phyloP scores from a whole-genome alignment of 306 rosid species.

The Fragaria nilgerrensis region DNA sequence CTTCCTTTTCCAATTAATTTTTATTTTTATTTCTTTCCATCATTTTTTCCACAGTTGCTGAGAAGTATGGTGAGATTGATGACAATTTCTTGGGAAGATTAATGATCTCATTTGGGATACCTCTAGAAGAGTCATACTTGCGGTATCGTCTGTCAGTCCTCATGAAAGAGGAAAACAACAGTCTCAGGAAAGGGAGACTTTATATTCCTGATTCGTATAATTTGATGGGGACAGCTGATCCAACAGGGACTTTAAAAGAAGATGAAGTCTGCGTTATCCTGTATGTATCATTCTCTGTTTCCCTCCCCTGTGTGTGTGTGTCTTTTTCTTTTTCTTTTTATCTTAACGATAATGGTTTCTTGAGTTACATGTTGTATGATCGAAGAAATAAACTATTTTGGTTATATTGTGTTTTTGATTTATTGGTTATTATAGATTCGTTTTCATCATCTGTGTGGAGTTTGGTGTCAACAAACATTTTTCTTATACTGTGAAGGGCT shows the following conservation, averaged over 20 bases:
- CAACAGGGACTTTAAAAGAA: constrained; percentile 43
- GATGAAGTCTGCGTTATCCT: constrained; percentile 73
- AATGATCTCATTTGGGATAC: constrained; percentile 66
- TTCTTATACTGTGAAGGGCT: not conserved
- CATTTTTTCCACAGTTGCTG: constrained; percentile 40
- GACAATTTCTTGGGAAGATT: constrained; percentile 38
- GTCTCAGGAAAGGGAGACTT: constrained; percentile 50
- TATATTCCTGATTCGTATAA: constrained; percentile 48
- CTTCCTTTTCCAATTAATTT: not conserved
- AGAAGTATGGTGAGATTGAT: constrained; percentile 51
- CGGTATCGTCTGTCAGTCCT: constrained; percentile 42
- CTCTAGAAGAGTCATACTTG: constrained; percentile 73
- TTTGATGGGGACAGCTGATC: constrained; percentile 82
- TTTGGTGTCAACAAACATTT: no score
- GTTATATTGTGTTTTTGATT: no score
- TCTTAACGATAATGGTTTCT: no score
- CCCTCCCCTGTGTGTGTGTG: not conserved
- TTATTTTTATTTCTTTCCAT: constrained; percentile 4
- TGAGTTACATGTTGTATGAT: no score
- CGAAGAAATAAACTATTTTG: no score
- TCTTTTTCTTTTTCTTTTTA: no score
- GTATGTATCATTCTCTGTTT: constrained; percentile 26
- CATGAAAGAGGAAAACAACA: constrained; percentile 42
- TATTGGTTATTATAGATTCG: no score
- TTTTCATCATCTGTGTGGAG: no score